Evolutionary conservation across 1,284 basidiomycete genomes (phyloP).

Genomic region (Termitomyces sp.): DNA sequence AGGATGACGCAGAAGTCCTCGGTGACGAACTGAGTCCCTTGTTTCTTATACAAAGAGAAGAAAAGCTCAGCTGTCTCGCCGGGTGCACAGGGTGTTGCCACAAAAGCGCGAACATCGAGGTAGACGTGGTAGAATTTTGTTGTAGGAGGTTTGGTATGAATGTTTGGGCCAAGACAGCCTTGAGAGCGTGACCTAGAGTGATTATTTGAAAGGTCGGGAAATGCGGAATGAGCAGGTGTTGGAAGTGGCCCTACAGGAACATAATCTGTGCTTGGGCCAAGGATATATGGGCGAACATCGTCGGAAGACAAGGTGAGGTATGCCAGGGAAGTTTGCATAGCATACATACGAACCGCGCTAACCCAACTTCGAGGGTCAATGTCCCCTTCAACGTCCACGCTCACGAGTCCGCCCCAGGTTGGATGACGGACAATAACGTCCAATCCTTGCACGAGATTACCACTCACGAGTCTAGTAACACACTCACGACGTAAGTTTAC

Average conservation of each 20-base stretch:
- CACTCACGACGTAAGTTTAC: conserved; percentile 80
- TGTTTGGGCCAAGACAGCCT: conserved; percentile 38
- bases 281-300: conserved; percentile 32
- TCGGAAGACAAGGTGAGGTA: conserved; percentile 65
- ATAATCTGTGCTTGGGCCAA: conserved; percentile 38
- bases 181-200: conserved; percentile 42
- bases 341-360: conserved; percentile 84
- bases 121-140: conserved; percentile 85
- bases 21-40: conserved; percentile 82
- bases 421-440: conserved; percentile 96
- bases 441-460: conserved; percentile 88
- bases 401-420: conserved; percentile 82
- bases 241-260: conserved; percentile 41
- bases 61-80: conserved; percentile 92
- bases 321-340: conserved; percentile 79
- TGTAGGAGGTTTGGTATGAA: conserved; percentile 37
- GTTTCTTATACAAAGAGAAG: conserved; percentile 89
- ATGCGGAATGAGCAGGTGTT: conserved; percentile 64
- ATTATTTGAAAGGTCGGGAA: conserved; percentile 50
- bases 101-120: conserved; percentile 87
- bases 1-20: conserved; percentile 91
- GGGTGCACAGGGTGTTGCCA: conserved; percentile 83
- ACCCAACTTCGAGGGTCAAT: conserved; percentile 75
- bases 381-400: conserved; percentile 78
- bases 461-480: conserved; percentile 82